Percentiles rank a stretch among this genome's conserved stretches.
These are phyloP conservation scores for Hemerocallis citrina DNA, from an alignment of 106 monocot genomes.

Conservation along the genomic window DNA sequence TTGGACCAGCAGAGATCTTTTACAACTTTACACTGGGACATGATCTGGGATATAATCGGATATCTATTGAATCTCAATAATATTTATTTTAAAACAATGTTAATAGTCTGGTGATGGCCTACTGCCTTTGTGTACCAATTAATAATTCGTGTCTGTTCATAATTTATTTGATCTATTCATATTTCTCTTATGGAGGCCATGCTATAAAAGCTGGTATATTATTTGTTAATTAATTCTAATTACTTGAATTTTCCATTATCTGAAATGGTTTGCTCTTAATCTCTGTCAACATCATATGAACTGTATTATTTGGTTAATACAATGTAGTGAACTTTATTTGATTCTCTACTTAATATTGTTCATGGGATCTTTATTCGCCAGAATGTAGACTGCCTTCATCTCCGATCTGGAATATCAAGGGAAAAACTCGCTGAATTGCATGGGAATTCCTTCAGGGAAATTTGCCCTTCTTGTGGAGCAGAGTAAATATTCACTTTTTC, in stretches of 20 bases:
- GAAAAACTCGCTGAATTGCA: conserved; percentile 95
- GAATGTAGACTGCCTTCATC: conserved; percentile 98
- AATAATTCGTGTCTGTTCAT: neutral
- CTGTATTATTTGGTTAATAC: neutral
- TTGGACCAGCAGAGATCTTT: too few species aligned
- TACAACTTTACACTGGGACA: too few species aligned
- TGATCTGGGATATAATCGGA: too few species aligned
- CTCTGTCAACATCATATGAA: neutral
- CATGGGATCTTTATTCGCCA: conserved; percentile 20
- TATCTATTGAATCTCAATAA: too few species aligned
- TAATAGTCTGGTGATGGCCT: too few species aligned
- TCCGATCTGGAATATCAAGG: conserved; percentile 97
- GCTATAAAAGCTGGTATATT: neutral
- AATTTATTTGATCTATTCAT: neutral
- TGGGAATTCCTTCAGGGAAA: conserved; percentile 96
- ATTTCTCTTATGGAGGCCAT: neutral
- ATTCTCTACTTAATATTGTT: neutral
- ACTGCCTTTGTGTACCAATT: too few species aligned
- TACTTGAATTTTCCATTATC: neutral
- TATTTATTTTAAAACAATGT: too few species aligned
- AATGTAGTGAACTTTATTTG: neutral
- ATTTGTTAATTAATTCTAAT: neutral
- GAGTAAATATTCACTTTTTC: conserved; percentile 47
- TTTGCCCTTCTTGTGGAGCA: conserved; percentile 78
- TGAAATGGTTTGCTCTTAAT: neutral